Percentiles rank a stretch among this genome's conserved stretches.
Conservation (phyloP, 1,284 basidiomycete genomes). For the Mycena sp. region DNA sequence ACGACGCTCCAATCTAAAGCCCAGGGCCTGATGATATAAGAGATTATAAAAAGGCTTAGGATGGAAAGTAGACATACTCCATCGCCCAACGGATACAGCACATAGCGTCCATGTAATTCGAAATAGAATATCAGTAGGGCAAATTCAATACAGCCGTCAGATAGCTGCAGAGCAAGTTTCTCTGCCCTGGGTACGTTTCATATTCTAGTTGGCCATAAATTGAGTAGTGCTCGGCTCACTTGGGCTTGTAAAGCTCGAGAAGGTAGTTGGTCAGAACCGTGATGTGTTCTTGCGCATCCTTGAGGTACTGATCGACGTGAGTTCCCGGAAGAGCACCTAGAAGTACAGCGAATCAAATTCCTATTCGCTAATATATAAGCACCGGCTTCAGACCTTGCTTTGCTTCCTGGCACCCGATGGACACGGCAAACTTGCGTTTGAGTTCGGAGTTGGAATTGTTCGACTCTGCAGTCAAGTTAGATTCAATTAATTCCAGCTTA, state of each 20-base stretch:
- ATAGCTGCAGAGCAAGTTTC: constrained; percentile 18
- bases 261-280: constrained; percentile 13
- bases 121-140: constrained; percentile 17
- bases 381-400: constrained; percentile 7
- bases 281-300: constrained; percentile 14
- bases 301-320: constrained; percentile 13
- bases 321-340: constrained; percentile 3
- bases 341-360: background rate
- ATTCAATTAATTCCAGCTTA: background rate
- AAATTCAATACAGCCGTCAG: constrained; percentile 22
- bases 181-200: constrained; percentile 14
- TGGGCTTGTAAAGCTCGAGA: constrained; percentile 22
- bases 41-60: background rate
- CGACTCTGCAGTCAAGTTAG: background rate
- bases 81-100: background rate
- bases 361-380: background rate
- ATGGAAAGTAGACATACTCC: background rate
- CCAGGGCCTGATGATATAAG: background rate
- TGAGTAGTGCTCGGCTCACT: constrained; percentile 1
- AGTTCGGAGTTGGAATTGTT: background rate
- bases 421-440: constrained; percentile 12
- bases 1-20: constrained; percentile 2
- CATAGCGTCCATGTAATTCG: constrained; percentile 11
- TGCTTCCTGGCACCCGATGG: constrained; percentile 14
- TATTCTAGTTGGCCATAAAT: background rate